Conservation (phyloP, 2,329 filamentous ascomycete species). For the Cladosporium cucumerinum region DNA sequence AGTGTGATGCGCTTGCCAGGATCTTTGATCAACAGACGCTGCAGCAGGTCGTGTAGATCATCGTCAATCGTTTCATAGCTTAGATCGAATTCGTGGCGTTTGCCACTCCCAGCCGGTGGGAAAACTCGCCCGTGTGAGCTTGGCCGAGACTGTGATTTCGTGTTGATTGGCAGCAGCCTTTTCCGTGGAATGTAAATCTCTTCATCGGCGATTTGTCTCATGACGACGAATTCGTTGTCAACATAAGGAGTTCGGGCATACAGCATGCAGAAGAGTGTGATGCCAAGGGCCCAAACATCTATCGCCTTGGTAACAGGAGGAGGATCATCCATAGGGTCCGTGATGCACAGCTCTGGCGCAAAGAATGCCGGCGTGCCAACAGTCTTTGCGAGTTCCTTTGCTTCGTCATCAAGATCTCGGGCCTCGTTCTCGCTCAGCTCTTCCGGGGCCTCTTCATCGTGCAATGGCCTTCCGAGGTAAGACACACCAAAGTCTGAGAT, state of each 20-base stretch:
- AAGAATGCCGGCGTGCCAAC: conserved; percentile 98
- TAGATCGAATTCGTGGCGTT: conserved; percentile 73
- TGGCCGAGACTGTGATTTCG: conserved; percentile 44
- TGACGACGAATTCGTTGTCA: conserved; percentile 87
- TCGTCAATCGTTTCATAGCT: conserved; percentile 84
- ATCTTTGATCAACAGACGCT: conserved; percentile 80
- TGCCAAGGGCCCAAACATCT: conserved; percentile 94
- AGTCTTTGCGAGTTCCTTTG: conserved; percentile 94
- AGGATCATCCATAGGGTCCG: conserved; percentile 64
- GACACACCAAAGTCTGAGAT: conserved; percentile 99
- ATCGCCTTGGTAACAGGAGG: conserved; percentile 85
- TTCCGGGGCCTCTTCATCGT: conserved; percentile 63
- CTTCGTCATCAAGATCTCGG: conserved; percentile 76
- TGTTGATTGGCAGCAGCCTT: conserved; percentile 70
- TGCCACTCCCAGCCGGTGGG: conserved; percentile 54
- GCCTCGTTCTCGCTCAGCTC: conserved; percentile 71
- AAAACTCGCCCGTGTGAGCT: conserved; percentile 47
- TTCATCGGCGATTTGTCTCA: conserved; percentile 84
- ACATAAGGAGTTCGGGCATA: conserved; percentile 93
- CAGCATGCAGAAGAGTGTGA: conserved; percentile 92
- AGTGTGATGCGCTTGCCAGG: conserved; percentile 84
- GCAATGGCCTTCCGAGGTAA: conserved; percentile 84
- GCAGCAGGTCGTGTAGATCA: conserved; percentile 72
- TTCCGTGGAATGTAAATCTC: conserved; percentile 84
- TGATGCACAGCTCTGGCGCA: conserved; percentile 92